Evolutionary conservation across 1,139 yeast genomes (phyloP), one percentile per base, ranked within the genome.

Genomic region (Zhuliangozyma blackwelliae): DNA sequence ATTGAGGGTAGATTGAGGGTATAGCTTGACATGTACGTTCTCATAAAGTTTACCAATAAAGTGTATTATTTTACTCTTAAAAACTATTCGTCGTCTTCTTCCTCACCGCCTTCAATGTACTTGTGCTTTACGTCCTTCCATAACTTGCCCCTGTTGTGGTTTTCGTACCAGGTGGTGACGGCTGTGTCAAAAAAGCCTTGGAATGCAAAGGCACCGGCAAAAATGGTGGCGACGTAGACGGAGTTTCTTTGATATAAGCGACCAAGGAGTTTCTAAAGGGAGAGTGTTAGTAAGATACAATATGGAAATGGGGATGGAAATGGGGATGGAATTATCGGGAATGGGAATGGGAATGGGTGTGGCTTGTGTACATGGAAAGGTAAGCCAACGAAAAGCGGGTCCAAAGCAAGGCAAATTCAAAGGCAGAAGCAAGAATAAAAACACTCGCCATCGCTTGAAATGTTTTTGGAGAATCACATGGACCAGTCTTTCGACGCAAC

Each of bases 231-330:
- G 48, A 92, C 96, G 66, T 77, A 88, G 50, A 85, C 73, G 38
- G 97, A 80, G 82, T 92, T 92, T 76, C 97, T 88, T 78, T 87
- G 87, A 77, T 87, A 82, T 48, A 92, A 62, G 44, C 80, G 72
- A 42, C 61, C 46, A 38, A 59, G 44, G n/a, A 43, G 10, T 26
- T 42, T 50, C 54, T 54, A 47, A 48, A 48, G 40, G 26, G 25
- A 13, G 23, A 9, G 29, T 3, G 47, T 45, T 45, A 45, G 49
- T 45, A 45, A 22, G 29, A 12, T 26, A 11, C 12, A n/a, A 26
- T 25, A 22, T 10, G 16, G 16, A 27, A 27, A 8, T 8, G 19
- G 6, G 19, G 6, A 27, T n/a, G 30, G 30, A n/a, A 10, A 10
- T 27, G 8, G 29, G 6, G 29, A 20, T 27, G 29, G 10, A 8